Evolutionary conservation across 2,329 filamentous ascomycete species (phyloP).

Genomic region (Diaporthe velutina): DNA sequence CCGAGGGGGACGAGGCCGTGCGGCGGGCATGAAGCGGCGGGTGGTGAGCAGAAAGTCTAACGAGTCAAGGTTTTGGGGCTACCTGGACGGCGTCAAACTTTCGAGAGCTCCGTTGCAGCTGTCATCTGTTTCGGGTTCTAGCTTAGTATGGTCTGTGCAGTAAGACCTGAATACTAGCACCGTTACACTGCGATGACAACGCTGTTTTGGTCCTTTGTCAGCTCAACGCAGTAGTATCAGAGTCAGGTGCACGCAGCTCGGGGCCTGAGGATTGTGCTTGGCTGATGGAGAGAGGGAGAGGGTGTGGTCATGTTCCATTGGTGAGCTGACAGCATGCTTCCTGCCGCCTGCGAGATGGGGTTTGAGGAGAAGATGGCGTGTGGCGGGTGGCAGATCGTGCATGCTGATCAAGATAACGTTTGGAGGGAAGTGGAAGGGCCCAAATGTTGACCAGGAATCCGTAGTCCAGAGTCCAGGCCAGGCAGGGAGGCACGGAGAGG

Average conservation of each 20-base stretch:
- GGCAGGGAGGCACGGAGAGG: background rate
- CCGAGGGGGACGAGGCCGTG: constrained; percentile 11
- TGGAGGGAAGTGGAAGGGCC: background rate
- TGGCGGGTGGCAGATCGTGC: constrained; percentile 20
- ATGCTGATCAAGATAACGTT: constrained; percentile 28
- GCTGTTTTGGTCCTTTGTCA: background rate
- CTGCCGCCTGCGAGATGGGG: constrained; percentile 8
- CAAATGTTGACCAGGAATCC: constrained; percentile 2
- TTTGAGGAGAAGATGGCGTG: background rate
- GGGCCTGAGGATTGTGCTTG: background rate
- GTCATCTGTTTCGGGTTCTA: constrained; percentile 12
- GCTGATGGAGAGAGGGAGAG: background rate
- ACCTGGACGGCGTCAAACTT: background rate
- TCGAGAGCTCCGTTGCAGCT: constrained; percentile 5
- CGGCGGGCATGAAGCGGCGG: constrained; percentile 3
- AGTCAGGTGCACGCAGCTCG: constrained; percentile 4
- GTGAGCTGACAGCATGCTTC: constrained; percentile 16
- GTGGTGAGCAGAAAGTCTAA: constrained; percentile 3
- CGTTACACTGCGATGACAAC: background rate
- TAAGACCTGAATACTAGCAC: background rate
- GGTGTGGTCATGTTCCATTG: constrained; percentile 18
- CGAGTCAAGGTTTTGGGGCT: constrained; percentile 25
- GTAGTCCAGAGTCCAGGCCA: background rate
- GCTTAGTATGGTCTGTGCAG: background rate
- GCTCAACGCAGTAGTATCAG: background rate